Evolutionary conservation across 495 filamentous ascomycete genomes (phyloP).

Genomic region (Xylaria nigripes): DNA sequence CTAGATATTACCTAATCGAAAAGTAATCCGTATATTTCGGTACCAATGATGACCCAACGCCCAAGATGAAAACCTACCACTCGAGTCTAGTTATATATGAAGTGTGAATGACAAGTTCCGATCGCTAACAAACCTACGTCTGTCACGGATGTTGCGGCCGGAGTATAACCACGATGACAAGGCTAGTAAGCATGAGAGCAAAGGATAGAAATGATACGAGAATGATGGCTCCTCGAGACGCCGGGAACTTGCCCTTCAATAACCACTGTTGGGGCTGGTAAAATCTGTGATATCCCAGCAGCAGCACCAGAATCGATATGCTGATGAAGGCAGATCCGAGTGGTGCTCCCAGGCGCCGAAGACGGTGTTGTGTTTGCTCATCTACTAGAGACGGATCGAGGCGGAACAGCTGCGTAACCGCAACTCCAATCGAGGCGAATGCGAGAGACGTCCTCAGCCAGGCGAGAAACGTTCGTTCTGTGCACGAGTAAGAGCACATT

Average conservation of each 20-base stretch:
- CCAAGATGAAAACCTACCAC: neutral
- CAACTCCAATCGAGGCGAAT: conserved; percentile 94
- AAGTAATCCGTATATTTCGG: neutral
- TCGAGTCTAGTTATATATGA: neutral
- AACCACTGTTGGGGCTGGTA: conserved; percentile 73
- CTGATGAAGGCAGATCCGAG: conserved; percentile 88
- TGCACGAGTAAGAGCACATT: neutral
- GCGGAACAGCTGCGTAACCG: conserved; percentile 91
- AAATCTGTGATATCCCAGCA: conserved; percentile 64
- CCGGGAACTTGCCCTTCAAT: conserved; percentile 86
- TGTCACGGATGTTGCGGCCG: conserved; percentile 39
- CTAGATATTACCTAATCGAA: conserved; percentile 2
- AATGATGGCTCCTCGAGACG: conserved; percentile 78
- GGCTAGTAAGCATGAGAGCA: conserved; percentile 59
- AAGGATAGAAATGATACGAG: conserved; percentile 62
- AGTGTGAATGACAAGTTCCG: neutral
- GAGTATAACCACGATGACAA: conserved; percentile 65
- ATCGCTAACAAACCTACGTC: neutral
- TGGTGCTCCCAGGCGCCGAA: conserved; percentile 75
- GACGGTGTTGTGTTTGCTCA: conserved; percentile 21
- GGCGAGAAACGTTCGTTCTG: conserved; percentile 93
- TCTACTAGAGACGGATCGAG: conserved; percentile 62
- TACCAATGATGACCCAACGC: neutral
- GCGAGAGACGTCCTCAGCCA: conserved; percentile 94
- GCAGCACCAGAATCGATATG: conserved; percentile 76